Evolutionary conservation across 345 rosid genomes (phyloP), one percentile per base, ranked within the genome.

Genomic region (Capsella bursapastoris): DNA sequence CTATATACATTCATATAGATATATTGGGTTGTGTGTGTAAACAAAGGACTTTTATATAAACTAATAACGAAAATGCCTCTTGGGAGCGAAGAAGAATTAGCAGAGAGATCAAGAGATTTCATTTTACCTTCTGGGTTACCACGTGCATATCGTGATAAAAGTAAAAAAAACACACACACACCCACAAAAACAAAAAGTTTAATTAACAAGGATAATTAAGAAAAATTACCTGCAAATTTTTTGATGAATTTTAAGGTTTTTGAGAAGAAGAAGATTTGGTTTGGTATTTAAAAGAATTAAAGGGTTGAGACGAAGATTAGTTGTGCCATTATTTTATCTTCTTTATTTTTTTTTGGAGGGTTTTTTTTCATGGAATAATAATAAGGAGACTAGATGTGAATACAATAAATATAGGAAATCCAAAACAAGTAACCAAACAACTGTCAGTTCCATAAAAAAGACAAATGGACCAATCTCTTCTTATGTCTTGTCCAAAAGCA

Each of bases 81-180:
- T 70, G 48, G 55, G 34, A 77, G 61, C 27, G 48, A 43, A 43
- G 79, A 75, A 75, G 80, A 62, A 70, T 45, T 65, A 70, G 28
- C 37, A 50, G 56, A 50, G 56, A 65, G n/a, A 9, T 37, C 8
- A 8, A 45, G 32, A 55, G 27, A 34, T 62, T 55, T 76, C 25
- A 22, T 22, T 84, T 34, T 1, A 83, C 87, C 90, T 69, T 83
- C 84, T 63, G 86, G 81, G 79, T 59, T 79, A 80, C 83, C 90
- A 86, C 89, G 89, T 86, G 88, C 81, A 72, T 70, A 85, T 82
- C 80, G 85, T 81, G 82, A 83, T 81, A 2, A 50, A 16, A 15
- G 27, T 15, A 74, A 78, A 78, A 76, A 78, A 77, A 16, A 64
- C 25, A 77, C 14, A 63, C 31, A 35, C 7, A 35, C 27, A 22